A percentile compares a stretch with the other conserved stretches of the same genome.
These are phyloP conservation scores for Curvularia sp. DNA, from an alignment of 2,329 filamentous ascomycete species.

Conservation along the genomic window DNA sequence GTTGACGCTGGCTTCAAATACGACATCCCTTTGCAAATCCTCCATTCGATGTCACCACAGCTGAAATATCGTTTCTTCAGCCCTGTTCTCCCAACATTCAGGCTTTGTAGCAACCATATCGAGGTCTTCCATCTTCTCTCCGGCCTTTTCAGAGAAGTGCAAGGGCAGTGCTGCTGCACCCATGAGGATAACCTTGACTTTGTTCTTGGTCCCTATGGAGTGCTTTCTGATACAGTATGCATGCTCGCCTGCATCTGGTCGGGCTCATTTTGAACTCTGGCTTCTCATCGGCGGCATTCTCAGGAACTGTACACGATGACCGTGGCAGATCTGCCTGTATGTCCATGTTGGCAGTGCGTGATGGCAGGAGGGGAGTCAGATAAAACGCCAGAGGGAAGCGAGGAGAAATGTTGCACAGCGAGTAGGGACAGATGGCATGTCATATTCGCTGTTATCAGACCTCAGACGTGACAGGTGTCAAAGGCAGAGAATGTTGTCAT, in stretches of 20 bases:
- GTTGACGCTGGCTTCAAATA: slow-evolving; percentile 31
- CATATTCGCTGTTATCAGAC: slow-evolving; percentile 17
- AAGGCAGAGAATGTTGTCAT: slow-evolving; percentile 10
- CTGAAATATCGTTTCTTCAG: slow-evolving; percentile 54
- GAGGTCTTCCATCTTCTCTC: slow-evolving; percentile 52
- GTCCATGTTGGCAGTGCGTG: slow-evolving; percentile 17
- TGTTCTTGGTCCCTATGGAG: slow-evolving; percentile 54
- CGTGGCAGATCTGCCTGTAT: slow-evolving; percentile 30
- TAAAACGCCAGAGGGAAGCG: neutral
- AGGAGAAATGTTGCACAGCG: neutral
- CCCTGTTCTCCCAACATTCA: slow-evolving; percentile 53
- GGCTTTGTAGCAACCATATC: slow-evolving; percentile 47
- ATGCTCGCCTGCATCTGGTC: slow-evolving; percentile 48
- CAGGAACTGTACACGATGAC: slow-evolving; percentile 26
- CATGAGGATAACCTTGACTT: slow-evolving; percentile 53
- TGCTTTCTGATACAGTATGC: slow-evolving; percentile 20
- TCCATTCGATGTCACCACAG: slow-evolving; percentile 37
- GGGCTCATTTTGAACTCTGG: too few relatives aligned
- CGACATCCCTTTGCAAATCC: slow-evolving; percentile 23
- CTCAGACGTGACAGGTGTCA: slow-evolving; percentile 19
- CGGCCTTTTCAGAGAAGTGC: slow-evolving; percentile 55
- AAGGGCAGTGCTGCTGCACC: slow-evolving; percentile 54
- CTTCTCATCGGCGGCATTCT: slow-evolving; percentile 36
- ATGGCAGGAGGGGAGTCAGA: neutral
- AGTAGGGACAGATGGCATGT: neutral